Base-by-base conservation (phyloP, 768 basidiomycete genomes). In the Leccinum disarticulatum region DNA sequence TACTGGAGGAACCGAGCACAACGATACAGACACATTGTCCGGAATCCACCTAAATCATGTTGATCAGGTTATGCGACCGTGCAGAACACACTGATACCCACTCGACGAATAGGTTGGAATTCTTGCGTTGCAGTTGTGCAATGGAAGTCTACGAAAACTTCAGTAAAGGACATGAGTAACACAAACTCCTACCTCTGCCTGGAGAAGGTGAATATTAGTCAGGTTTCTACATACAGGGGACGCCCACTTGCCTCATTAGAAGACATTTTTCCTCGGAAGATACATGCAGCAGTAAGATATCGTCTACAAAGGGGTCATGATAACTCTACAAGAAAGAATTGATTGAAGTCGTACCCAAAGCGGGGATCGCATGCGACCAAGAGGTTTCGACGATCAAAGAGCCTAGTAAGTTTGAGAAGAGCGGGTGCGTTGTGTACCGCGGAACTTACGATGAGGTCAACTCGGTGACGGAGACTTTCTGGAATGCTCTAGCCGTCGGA, bases 201-300 rank as follows among this genome's bases (percentile, higher is more conserved):
- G 58, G 46, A 61, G 19, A 64, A 28, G 72, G 19, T 25, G 43
- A 19, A 31, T 27, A 17, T 65, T n/a, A 52, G 33, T 52, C 7
- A 35, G 1, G 9, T 7, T 36, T 47, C 28, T 36, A 8, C 11
- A 10, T 25, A 54, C 14, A 36, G 48, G 17, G 5, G 2, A 25
- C 11, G 38, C 17, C 10, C 53, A 79, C 85, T 70, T 74, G 91
- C 92, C 75, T 94, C 94, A 69, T 85, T 81, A 19, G 90, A 91
- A 41, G 89, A 80, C 35, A 95, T 79, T 47, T 87, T 83, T 33
- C 93, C 94, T 58, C 94, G 84, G 83, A 91, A 95, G 60, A 93
- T 93, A 6, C 87, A 87, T 3, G 92, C 91, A 9, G 90, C 90
- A 0, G 94, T 95, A 43, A 96, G 77, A 74, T 92, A 95, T 47